Conservation (phyloP, 805 yeast genomes). For the Candida namnaoensis region DNA sequence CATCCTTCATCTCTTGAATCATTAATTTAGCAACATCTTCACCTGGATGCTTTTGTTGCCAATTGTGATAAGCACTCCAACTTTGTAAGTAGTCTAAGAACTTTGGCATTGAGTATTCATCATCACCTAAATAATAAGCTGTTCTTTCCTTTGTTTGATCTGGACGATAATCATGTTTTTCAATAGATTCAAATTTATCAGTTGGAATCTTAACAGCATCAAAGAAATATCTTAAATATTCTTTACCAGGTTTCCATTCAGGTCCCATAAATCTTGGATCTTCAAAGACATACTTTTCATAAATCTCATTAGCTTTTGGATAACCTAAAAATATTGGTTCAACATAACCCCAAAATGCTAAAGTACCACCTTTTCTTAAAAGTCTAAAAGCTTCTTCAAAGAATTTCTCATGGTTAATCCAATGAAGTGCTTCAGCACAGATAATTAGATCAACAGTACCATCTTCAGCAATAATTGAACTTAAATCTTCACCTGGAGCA, state of each 20-base stretch:
- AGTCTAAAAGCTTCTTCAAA: slow-evolving; percentile 40
- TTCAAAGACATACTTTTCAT: slow-evolving; percentile 40
- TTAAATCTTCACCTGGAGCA: slow-evolving; percentile 18
- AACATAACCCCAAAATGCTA: slow-evolving; percentile 66
- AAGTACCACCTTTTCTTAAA: slow-evolving; percentile 49
- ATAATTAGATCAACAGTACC: slow-evolving; percentile 45
- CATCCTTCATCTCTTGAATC: slow-evolving; percentile 31
- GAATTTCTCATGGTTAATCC: slow-evolving; percentile 50
- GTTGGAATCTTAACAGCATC: slow-evolving; percentile 34
- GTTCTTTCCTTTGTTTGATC: slow-evolving; percentile 14
- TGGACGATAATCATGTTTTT: slow-evolving; percentile 24
- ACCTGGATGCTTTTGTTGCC: slow-evolving; percentile 37
- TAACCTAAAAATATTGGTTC: slow-evolving; percentile 53
- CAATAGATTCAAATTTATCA: slow-evolving; percentile 32
- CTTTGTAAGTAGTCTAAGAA: slow-evolving; percentile 48
- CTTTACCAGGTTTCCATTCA: slow-evolving; percentile 67
- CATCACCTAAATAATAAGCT: slow-evolving; percentile 29
- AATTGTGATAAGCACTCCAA: slow-evolving; percentile 57
- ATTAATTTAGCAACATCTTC: slow-evolving; percentile 24
- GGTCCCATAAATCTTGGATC: slow-evolving; percentile 44
- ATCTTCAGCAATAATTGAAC: slow-evolving; percentile 11
- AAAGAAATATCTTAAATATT: slow-evolving; percentile 33
- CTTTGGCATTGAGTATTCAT: slow-evolving; percentile 32
- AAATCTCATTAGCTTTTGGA: slow-evolving; percentile 47
- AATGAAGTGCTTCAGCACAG: slow-evolving; percentile 72